phyloP scores from a whole-genome alignment of 441 rosid genomes.

The Syzygium syzygioides region DNA sequence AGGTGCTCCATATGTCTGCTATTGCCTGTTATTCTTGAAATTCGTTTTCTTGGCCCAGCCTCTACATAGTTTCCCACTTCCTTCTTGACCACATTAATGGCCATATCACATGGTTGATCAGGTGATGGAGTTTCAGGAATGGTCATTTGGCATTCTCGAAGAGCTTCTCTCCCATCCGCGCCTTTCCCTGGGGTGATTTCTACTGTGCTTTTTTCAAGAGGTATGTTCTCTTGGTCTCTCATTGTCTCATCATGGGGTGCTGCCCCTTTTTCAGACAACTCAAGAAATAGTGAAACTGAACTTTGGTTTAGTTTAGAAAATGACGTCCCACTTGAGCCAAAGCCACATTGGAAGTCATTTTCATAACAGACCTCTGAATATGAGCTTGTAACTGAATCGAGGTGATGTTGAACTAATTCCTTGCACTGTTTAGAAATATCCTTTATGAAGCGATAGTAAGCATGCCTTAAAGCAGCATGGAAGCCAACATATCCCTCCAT shows the following conservation, averaged over 20 bases:
- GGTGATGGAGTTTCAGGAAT: constrained; percentile 99
- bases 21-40: constrained; percentile 53
- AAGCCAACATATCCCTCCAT: constrained; percentile 86
- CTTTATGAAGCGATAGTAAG: constrained; percentile 62
- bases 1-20: constrained; percentile 41
- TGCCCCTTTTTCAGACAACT: constrained; percentile 53
- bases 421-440: constrained; percentile 84
- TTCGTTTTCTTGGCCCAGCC: constrained; percentile 66
- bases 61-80: constrained; percentile 63
- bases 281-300: constrained; percentile 61
- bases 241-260: constrained; percentile 38
- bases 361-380: constrained; percentile 89
- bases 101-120: constrained; percentile 70
- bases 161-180: constrained; percentile 40
- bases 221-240: constrained; percentile 73
- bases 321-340: constrained; percentile 33
- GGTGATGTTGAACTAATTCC: constrained; percentile 85
- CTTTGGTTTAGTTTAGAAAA: constrained; percentile 38
- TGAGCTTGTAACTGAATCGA: constrained; percentile 92
- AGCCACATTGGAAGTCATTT: constrained; percentile 55
- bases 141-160: constrained; percentile 63
- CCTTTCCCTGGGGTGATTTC: constrained; percentile 84
- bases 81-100: constrained; percentile 48
- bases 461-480: constrained; percentile 78
- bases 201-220: constrained; percentile 53